phyloP scores from a whole-genome alignment of 2,329 filamentous ascomycete species.

The Dothidotthia symphoricarpi region DNA sequence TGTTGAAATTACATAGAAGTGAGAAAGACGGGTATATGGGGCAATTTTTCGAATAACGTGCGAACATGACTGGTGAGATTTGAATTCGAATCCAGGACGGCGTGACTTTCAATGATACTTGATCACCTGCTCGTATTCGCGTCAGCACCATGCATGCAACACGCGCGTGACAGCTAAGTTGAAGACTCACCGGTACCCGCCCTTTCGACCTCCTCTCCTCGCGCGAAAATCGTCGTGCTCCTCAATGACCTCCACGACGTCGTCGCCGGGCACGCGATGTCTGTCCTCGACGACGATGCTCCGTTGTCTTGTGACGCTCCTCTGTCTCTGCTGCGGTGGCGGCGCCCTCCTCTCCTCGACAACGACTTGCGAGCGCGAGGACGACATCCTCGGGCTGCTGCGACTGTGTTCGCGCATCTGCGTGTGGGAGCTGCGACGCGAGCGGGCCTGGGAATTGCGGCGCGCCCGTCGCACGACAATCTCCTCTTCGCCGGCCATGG shows the following conservation, averaged over 20 bases:
- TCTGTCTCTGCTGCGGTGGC: constrained; percentile 17
- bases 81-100: too few species aligned
- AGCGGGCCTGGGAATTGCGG: constrained; percentile 35
- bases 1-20: too few species aligned
- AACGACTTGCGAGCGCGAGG: constrained; percentile 36
- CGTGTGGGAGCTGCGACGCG: constrained; percentile 29
- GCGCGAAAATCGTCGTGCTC: constrained; percentile 48
- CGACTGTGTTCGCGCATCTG: constrained; percentile 42
- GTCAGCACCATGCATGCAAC: too few species aligned
- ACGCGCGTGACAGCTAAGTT: too few species aligned
- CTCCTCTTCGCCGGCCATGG: constrained; percentile 55
- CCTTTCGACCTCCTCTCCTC: constrained; percentile 40
- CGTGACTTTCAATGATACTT: too few species aligned
- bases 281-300: constrained; percentile 48
- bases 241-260: constrained; percentile 60
- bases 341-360: constrained; percentile 40
- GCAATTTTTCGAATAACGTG: too few species aligned
- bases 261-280: constrained; percentile 48
- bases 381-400: constrained; percentile 36
- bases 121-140: too few species aligned
- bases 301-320: constrained; percentile 2
- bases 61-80: too few species aligned
- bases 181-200: constrained; percentile 51
- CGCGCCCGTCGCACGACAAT: constrained; percentile 51
- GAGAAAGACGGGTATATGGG: too few species aligned